Base-by-base conservation (phyloP, 1,284 basidiomycete species). In the Ganoderma multipileum region DNA sequence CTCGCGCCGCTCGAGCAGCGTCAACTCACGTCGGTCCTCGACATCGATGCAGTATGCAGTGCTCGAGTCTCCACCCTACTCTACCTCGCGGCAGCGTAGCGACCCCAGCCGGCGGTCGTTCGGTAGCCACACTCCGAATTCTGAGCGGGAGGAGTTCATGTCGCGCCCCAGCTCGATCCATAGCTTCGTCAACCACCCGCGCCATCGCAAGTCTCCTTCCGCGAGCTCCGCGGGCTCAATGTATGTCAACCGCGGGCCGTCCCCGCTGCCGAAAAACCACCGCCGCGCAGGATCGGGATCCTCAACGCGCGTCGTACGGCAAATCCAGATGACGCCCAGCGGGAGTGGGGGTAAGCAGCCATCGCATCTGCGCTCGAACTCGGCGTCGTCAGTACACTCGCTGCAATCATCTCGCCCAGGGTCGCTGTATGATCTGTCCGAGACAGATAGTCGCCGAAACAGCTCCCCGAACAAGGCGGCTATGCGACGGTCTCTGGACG, bases 1-100 rank as follows among this genome's bases (percentile, higher is more conserved):
- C 0, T 94, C 92, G 47, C 85, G 90, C 60, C 86, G 93, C 38
- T 94, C 92, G 11, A 94, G 92, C 75, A 94, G 93, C 73, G 91
- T 93, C 70, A 94, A 94, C 74, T 95, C 93, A 12, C 83, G 89
- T 52, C 83, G 92, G 57, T 93, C 91, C 0, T 93, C 91, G 12
- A 84, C 87, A 16, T 93, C 91, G 14, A 84, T 85, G 67, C 90
- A 91, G 68, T 82, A 89, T 75, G 78, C 87, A 1, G 72, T 86
- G 9, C 77, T 91, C 57, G 91, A 91, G 64, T 89, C 88, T 8
- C 86, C 88, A 3, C 79, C 78, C 39, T 78, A 80, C 55, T 74
- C 73, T 1, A 72, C 76, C 7, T 78, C 80, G 14, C 78, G 82
- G n/a, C 81, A 82, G 67, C 74, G 82, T 52, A 82, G 82, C 64